phyloP scores from a whole-genome alignment of 176 grass and related monocot genomes.

The Thinopyrum elongatum region DNA sequence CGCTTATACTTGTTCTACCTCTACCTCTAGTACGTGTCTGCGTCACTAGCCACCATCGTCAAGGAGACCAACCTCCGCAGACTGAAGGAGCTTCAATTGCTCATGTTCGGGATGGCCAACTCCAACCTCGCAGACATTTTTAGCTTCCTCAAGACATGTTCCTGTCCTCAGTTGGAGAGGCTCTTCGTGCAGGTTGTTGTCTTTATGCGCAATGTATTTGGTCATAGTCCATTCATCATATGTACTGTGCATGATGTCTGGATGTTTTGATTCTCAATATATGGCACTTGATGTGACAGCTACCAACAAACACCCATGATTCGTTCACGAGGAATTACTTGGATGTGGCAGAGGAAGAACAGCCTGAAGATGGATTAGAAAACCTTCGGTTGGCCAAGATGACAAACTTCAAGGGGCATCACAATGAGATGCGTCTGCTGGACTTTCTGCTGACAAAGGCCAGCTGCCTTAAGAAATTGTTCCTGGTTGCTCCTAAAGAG shows the following conservation, averaged over 20 bases:
- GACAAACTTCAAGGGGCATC: constrained; percentile 80
- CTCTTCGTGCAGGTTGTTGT: constrained; percentile 80
- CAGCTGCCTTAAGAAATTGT: constrained; percentile 47
- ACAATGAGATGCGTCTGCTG: constrained; percentile 70
- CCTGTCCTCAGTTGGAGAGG: constrained; percentile 57
- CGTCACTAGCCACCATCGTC: constrained; percentile 14
- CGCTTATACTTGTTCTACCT: constrained; percentile 26
- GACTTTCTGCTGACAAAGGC: constrained; percentile 66
- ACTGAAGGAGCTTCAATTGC: constrained; percentile 72
- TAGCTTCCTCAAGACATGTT: constrained; percentile 67
- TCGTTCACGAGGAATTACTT: constrained; percentile 67
- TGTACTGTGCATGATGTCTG: neutral
- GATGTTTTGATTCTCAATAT: constrained; percentile 34
- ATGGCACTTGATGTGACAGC: constrained; percentile 45
- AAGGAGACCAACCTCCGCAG: constrained; percentile 42
- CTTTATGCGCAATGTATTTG: neutral
- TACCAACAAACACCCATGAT: constrained; percentile 66
- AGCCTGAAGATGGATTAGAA: constrained; percentile 67
- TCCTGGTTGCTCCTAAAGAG: constrained; percentile 59
- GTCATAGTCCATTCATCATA: neutral
- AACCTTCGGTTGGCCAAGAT: constrained; percentile 73
- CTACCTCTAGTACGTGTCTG: constrained; percentile 55
- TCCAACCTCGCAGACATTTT: constrained; percentile 79
- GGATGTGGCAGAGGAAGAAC: constrained; percentile 58
- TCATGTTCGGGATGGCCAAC: constrained; percentile 82